Conservation (phyloP, 805 yeast species). For the Yarrowia deformans region DNA sequence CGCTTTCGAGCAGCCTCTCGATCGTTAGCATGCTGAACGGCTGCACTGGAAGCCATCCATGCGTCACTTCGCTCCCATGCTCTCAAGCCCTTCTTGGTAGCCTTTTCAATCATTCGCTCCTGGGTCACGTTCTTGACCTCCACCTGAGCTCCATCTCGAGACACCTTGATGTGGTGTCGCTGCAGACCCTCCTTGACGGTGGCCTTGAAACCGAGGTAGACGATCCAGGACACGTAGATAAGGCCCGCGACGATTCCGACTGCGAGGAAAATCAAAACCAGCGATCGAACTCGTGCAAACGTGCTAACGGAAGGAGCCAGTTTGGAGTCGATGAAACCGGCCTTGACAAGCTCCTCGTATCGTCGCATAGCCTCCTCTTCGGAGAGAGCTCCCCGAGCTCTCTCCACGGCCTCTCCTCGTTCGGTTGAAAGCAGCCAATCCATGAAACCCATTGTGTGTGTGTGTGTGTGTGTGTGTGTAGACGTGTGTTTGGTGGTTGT, state of each 20-base stretch:
- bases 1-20: conserved; percentile 34
- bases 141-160: conserved; percentile 38
- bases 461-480: not conserved
- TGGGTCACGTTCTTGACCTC: conserved; percentile 36
- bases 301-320: conserved; percentile 18
- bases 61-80: conserved; percentile 39
- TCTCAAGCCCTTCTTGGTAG: conserved; percentile 25
- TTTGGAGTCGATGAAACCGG: conserved; percentile 16
- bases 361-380: conserved; percentile 33
- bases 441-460: conserved; percentile 20
- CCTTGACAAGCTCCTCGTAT: conserved; percentile 35
- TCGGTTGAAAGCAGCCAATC: conserved; percentile 33
- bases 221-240: conserved; percentile 15
- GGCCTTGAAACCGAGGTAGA: conserved; percentile 26
- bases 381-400: conserved; percentile 21
- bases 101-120: conserved; percentile 39
- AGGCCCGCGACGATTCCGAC: conserved; percentile 22
- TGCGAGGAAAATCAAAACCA: conserved; percentile 16
- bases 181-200: conserved; percentile 34
- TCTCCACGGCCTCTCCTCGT: not conserved
- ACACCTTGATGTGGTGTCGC: conserved; percentile 33
- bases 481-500: not conserved
- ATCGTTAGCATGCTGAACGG: conserved; percentile 25
- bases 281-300: conserved; percentile 31
- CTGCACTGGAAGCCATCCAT: conserved; percentile 17